These are phyloP conservation scores for Alternaria incomplexa DNA, from an alignment of 2,329 filamentous ascomycete species.

Conservation along the genomic window DNA sequence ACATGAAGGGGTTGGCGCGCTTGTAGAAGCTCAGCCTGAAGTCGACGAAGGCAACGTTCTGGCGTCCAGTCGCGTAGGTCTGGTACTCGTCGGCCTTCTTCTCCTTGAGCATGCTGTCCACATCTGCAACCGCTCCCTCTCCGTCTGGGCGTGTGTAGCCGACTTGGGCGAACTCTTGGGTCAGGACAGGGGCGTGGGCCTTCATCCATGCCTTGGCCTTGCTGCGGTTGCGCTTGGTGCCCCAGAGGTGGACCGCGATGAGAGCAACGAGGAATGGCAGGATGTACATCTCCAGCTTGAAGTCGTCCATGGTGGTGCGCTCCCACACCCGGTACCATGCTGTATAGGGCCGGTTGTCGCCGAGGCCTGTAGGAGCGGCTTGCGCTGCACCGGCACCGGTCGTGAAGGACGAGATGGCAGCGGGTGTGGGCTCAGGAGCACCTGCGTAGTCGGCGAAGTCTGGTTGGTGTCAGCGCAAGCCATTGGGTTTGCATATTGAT, in stretches of 20 bases:
- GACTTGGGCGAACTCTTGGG: conserved; percentile 83
- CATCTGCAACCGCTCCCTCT: conserved; percentile 48
- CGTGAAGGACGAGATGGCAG: conserved; percentile 54
- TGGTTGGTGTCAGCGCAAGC: conserved; percentile 47
- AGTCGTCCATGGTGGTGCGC: conserved; percentile 82
- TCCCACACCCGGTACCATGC: conserved; percentile 98
- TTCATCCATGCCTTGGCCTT: conserved; percentile 82
- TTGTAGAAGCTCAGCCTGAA: conserved; percentile 81
- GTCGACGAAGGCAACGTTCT: conserved; percentile 92
- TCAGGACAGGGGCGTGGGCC: conserved; percentile 73
- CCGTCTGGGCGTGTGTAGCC: conserved; percentile 65
- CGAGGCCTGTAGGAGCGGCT: conserved; percentile 49
- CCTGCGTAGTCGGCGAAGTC: conserved; percentile 95
- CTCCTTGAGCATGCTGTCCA: conserved; percentile 75
- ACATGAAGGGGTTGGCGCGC: conserved; percentile 79
- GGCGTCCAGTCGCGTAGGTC: conserved; percentile 86
- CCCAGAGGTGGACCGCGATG: conserved; percentile 79
- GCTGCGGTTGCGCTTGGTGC: conserved; percentile 77
- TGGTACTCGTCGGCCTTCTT: conserved; percentile 86
- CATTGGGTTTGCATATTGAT: neutral
- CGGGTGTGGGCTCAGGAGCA: conserved; percentile 69
- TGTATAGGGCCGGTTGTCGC: conserved; percentile 70
- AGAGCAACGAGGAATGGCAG: conserved; percentile 76
- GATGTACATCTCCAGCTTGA: conserved; percentile 85
- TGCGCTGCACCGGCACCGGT: conserved; percentile 44